Evolutionary conservation across 2,329 filamentous ascomycete genomes (phyloP).

Genomic region (Hypoxylon sp.): DNA sequence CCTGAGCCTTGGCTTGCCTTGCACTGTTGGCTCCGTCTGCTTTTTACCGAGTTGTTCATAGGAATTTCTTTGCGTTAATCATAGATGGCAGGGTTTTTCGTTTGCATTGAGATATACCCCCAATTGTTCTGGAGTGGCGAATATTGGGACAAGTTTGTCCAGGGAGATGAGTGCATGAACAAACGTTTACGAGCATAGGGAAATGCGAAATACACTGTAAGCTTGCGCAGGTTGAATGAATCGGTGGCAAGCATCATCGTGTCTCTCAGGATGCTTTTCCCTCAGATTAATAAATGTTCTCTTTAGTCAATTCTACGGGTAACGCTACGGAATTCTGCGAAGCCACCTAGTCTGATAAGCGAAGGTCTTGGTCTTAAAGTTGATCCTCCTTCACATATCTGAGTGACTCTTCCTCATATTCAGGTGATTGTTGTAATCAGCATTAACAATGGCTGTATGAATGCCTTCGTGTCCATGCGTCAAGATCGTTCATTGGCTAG

Average conservation of each 20-base stretch:
- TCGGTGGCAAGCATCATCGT: neutral
- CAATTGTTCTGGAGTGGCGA: neutral
- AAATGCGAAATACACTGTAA: neutral
- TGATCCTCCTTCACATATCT: neutral
- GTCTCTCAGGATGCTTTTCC: neutral
- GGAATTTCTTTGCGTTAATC: neutral
- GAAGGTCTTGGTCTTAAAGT: neutral
- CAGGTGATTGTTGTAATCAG: neutral
- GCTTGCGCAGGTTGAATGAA: neutral
- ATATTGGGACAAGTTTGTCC: neutral
- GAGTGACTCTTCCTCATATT: neutral
- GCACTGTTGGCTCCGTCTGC: neutral
- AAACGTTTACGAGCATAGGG: neutral
- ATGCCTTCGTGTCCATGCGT: neutral
- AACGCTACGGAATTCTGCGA: neutral
- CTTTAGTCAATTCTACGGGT: neutral
- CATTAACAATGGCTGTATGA: neutral
- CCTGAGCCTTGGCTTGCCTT: neutral
- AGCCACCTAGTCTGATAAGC: neutral
- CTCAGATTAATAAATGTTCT: neutral
- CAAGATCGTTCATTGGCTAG: neutral
- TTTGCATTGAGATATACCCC: neutral
- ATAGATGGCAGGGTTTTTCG: neutral
- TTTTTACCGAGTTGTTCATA: neutral
- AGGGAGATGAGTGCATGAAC: neutral